A percentile compares a stretch with the other conserved stretches of the same genome.
Conservation (phyloP, 2,329 filamentous ascomycete genomes). For the Aureobasidium vineae region DNA sequence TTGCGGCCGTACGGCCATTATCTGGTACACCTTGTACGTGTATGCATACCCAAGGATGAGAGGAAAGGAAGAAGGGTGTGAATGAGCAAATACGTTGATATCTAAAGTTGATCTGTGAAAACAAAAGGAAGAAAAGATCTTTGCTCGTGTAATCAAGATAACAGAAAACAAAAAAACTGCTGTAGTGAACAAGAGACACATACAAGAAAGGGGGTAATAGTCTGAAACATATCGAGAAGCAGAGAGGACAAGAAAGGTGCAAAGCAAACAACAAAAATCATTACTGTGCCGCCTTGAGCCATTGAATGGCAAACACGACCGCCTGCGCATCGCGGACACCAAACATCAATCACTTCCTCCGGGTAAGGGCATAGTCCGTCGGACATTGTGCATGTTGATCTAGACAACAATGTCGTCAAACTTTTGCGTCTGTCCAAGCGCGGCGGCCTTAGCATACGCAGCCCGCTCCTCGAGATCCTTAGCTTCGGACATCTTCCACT, state of each 20-base stretch:
- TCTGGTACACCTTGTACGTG: neutral
- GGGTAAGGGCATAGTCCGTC: neutral
- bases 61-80: neutral
- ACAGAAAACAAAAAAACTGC: neutral
- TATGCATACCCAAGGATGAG: neutral
- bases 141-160: neutral
- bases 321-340: neutral
- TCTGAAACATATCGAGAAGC: neutral
- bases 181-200: neutral
- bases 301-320: neutral
- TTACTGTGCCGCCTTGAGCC: neutral
- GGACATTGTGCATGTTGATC: neutral
- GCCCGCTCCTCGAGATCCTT: slow-evolving; percentile 40
- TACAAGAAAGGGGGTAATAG: neutral
- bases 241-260: neutral
- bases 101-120: neutral
- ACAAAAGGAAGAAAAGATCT: neutral
- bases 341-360: neutral
- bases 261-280: neutral
- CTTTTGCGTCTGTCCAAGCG: slow-evolving; percentile 21
- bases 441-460: slow-evolving; percentile 34
- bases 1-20: neutral
- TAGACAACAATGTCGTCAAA: slow-evolving; percentile 4
- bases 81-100: slow-evolving; percentile 22
- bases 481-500: slow-evolving; percentile 43